These are phyloP conservation scores for grape (Vitis vinifera) DNA, from an alignment of 164 flowering plant species.

Conservation along the genomic window DNA sequence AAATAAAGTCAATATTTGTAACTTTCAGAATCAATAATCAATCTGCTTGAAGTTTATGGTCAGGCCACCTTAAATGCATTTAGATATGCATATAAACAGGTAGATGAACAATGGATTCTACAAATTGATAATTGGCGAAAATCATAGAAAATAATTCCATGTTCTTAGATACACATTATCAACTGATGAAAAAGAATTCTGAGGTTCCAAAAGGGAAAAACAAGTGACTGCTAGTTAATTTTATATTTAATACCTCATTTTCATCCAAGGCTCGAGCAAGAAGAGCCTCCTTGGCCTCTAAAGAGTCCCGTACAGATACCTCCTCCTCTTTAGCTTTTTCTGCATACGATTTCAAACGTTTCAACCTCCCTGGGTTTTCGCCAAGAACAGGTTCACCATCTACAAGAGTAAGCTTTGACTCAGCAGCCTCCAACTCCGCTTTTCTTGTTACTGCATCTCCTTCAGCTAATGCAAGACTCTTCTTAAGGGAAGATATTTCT, in stretches of 20 bases:
- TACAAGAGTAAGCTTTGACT: constrained; percentile 76
- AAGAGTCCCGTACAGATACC: constrained; percentile 62
- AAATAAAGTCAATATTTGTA: too few species aligned
- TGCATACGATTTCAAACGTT: constrained; percentile 66
- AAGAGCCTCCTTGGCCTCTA: constrained; percentile 94
- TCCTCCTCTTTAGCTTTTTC: constrained; percentile 72
- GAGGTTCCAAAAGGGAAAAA: neutral
- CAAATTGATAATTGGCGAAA: too few species aligned
- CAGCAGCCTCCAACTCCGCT: constrained; percentile 73
- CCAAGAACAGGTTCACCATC: constrained; percentile 94
- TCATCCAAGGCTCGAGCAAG: constrained; percentile 77
- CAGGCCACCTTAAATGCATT: too few species aligned
- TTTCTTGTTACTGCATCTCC: constrained; percentile 60
- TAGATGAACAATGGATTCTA: too few species aligned
- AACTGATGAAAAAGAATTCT: neutral
- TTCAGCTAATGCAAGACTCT: constrained; percentile 54
- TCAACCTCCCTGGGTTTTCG: constrained; percentile 77
- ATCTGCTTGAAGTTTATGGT: too few species aligned
- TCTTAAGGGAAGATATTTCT: constrained; percentile 69
- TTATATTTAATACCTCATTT: constrained; percentile 60
- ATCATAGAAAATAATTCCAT: too few species aligned
- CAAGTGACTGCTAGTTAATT: neutral
- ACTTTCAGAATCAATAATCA: too few species aligned
- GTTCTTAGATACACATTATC: neutral
- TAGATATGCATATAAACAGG: too few species aligned